Percentiles rank a stretch among this genome's conserved stretches.
These are phyloP conservation scores for Exutisphaerella laricina DNA, from an alignment of 2,329 filamentous ascomycete genomes.

Conservation along the genomic window DNA sequence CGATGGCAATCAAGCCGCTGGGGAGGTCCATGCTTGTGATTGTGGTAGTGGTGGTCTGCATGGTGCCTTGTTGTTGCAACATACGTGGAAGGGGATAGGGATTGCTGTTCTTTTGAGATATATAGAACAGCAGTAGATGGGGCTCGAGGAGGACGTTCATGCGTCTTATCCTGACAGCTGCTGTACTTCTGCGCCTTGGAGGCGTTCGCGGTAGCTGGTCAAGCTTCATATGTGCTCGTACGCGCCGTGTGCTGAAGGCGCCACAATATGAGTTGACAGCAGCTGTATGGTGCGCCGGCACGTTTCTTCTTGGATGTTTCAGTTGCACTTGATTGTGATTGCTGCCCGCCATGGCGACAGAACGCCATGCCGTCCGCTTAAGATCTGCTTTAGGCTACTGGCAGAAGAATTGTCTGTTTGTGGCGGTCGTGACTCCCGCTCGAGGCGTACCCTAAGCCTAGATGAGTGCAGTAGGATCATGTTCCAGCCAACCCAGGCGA, in stretches of 20 bases:
- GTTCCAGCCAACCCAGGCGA: neutral
- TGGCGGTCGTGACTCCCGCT: neutral
- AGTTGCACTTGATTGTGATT: neutral
- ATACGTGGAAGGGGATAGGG: neutral
- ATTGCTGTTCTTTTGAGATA: neutral
- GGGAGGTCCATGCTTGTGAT: neutral
- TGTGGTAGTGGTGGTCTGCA: neutral
- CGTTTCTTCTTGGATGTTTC: too few relatives aligned
- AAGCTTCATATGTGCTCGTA: neutral
- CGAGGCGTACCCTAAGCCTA: neutral
- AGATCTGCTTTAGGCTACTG: neutral
- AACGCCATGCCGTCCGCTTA: neutral
- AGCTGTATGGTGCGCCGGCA: neutral
- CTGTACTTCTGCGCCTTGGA: neutral
- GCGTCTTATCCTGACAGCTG: neutral
- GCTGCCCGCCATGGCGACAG: neutral
- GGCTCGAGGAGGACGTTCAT: neutral
- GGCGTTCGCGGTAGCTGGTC: neutral
- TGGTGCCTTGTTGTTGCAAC: neutral
- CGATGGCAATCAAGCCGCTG: neutral
- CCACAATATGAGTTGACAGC: neutral
- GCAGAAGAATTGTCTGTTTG: neutral
- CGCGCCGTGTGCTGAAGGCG: neutral
- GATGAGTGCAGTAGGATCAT: neutral
- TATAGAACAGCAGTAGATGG: neutral